phyloP scores from a whole-genome alignment of 2,329 filamentous ascomycete genomes.

The Pyrenochaeta sp. region DNA sequence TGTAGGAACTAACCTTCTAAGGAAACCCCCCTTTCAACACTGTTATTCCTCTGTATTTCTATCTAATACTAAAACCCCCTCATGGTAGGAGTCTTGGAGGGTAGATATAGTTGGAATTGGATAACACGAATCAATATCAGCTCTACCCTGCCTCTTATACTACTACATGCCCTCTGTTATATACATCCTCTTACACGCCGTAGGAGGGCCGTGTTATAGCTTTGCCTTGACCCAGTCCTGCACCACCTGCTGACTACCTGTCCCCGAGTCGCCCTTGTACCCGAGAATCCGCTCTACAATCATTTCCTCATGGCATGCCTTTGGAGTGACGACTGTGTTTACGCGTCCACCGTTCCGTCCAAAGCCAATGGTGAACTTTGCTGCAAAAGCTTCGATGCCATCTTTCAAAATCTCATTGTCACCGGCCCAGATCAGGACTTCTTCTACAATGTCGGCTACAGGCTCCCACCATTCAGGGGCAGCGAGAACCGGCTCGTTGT shows the following conservation, averaged over 20 bases:
- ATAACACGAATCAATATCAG: no score
- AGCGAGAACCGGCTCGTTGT: slow-evolving; percentile 62
- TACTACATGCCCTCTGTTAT: no score
- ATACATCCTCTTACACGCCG: no score
- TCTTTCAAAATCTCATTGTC: slow-evolving; percentile 66
- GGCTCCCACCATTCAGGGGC: slow-evolving; percentile 63
- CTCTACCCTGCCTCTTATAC: no score
- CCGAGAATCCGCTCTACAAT: slow-evolving; percentile 52
- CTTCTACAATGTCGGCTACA: slow-evolving; percentile 54
- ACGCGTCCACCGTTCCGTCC: slow-evolving; percentile 39
- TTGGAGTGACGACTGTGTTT: slow-evolving; percentile 47
- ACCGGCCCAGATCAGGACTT: slow-evolving; percentile 64
- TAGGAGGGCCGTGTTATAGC: slow-evolving; percentile 28
- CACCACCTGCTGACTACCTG: slow-evolving; percentile 46
- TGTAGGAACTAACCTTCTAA: no score
- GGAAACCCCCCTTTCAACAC: no score
- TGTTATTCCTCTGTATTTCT: no score
- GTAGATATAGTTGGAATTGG: no score
- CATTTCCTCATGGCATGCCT: slow-evolving; percentile 53
- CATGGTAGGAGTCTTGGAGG: no score
- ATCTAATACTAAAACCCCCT: no score
- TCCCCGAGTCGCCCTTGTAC: slow-evolving; percentile 48
- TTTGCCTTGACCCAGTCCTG: slow-evolving; percentile 51
- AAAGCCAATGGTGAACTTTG: slow-evolving; percentile 56
- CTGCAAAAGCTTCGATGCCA: slow-evolving; percentile 61